Conservation (phyloP, 495 filamentous ascomycete genomes). For the Talaromyces ruber region DNA sequence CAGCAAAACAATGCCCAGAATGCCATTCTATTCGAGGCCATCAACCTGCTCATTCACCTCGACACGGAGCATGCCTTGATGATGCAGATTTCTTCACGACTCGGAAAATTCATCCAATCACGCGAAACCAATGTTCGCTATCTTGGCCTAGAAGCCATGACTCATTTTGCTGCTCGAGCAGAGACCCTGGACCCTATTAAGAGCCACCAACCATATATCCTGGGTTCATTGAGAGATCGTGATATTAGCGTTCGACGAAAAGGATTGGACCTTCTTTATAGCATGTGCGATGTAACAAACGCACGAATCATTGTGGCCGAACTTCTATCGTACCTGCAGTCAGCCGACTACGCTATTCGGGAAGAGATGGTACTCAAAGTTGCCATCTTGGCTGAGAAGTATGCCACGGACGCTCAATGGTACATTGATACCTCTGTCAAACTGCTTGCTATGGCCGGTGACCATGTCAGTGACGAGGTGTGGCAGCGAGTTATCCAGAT, state of each 20-base stretch:
- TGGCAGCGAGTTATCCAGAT: slow-evolving; percentile 99
- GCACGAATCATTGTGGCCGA: slow-evolving; percentile 88
- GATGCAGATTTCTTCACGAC: slow-evolving; percentile 89
- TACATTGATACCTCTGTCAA: slow-evolving; percentile 97
- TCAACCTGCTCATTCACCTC: slow-evolving; percentile 98
- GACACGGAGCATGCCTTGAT: slow-evolving; percentile 93
- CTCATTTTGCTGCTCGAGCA: slow-evolving; percentile 87
- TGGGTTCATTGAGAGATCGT: slow-evolving; percentile 85
- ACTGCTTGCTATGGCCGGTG: slow-evolving; percentile 90
- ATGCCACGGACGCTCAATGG: slow-evolving; percentile 97
- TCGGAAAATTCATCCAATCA: slow-evolving; percentile 95
- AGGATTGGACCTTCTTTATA: slow-evolving; percentile 92
- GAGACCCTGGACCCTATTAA: slow-evolving; percentile 98
- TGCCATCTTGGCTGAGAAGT: slow-evolving; percentile 96
- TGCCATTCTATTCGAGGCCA: slow-evolving; percentile 95
- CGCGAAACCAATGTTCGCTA: slow-evolving; percentile 98
- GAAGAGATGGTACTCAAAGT: slow-evolving; percentile 99
- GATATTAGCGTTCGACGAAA: slow-evolving; percentile 97
- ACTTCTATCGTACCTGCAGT: slow-evolving; percentile 88
- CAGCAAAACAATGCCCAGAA: slow-evolving; percentile 99
- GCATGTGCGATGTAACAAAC: slow-evolving; percentile 96
- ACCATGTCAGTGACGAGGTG: slow-evolving; percentile 98
- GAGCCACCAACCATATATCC: slow-evolving; percentile 92
- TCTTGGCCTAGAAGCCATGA: slow-evolving; percentile 95
- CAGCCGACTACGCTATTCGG: slow-evolving; percentile 91